phyloP scores from a whole-genome alignment of 1,139 yeast species.

The Groenewaldozyma auringiensis region DNA sequence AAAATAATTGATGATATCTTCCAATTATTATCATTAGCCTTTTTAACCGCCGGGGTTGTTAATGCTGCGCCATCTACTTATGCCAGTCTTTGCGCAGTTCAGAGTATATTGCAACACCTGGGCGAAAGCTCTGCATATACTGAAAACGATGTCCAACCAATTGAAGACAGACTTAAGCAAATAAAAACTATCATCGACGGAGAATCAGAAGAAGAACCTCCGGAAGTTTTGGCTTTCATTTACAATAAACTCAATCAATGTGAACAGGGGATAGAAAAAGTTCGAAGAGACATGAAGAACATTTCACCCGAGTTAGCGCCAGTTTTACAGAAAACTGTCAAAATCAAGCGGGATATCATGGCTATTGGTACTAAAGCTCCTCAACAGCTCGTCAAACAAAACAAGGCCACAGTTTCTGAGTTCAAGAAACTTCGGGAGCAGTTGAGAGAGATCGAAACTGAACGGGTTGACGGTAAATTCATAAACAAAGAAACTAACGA shows the following conservation, averaged over 20 bases:
- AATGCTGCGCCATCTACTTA: conserved; percentile 91
- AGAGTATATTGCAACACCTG: conserved; percentile 71
- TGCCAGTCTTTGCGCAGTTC: conserved; percentile 79
- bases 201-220: conserved; percentile 28
- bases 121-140: conserved; percentile 77
- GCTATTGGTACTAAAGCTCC: conserved; percentile 36
- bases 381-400: not conserved
- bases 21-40: conserved; percentile 76
- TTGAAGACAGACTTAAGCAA: conserved; percentile 60
- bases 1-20: conserved; percentile 78
- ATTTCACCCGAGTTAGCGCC: conserved; percentile 31
- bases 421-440: conserved; percentile 34
- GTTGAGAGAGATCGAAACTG: conserved; percentile 37
- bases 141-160: conserved; percentile 71
- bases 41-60: conserved; percentile 83
- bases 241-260: conserved; percentile 26
- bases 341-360: conserved; percentile 47
- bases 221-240: conserved; percentile 27
- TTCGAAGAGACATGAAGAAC: conserved; percentile 24
- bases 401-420: not conserved
- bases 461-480: conserved; percentile 41
- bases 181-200: conserved; percentile 52
- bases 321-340: conserved; percentile 34
- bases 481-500: conserved; percentile 28
- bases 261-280: conserved; percentile 18